These are phyloP conservation scores for Lactarius quietus DNA, from an alignment of 768 basidiomycete genomes.

Conservation along the genomic window DNA sequence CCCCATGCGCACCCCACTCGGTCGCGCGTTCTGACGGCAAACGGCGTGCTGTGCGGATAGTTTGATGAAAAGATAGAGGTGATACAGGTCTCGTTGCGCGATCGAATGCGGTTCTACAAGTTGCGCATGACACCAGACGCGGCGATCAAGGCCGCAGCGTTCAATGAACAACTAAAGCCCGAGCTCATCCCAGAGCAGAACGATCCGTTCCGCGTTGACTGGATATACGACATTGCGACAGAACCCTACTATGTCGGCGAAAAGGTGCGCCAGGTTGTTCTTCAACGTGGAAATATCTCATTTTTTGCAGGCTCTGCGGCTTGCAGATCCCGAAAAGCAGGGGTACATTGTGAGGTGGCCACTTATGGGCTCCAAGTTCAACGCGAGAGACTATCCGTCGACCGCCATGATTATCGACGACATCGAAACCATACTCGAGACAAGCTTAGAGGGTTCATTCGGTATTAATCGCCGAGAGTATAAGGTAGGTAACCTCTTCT, in stretches of 20 bases:
- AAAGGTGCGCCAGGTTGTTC: conserved; percentile 41
- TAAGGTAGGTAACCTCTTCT: conserved; percentile 45
- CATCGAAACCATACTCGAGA: conserved; percentile 63
- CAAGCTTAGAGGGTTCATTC: conserved; percentile 58
- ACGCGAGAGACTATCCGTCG: conserved; percentile 71
- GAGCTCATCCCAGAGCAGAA: conserved; percentile 84
- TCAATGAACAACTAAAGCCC: conserved; percentile 80
- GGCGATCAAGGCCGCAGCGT: conserved; percentile 64
- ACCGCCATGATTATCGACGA: conserved; percentile 71
- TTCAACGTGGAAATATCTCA: not conserved
- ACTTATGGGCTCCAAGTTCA: conserved; percentile 77
- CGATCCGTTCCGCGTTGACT: conserved; percentile 80
- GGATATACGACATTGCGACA: conserved; percentile 57
- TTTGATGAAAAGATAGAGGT: conserved; percentile 75
- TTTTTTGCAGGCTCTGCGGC: conserved; percentile 53
- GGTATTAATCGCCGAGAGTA: conserved; percentile 50
- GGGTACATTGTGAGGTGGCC: conserved; percentile 82
- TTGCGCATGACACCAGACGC: conserved; percentile 70
- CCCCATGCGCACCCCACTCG: not conserved
- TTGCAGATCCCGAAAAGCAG: conserved; percentile 63
- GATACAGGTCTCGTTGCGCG: conserved; percentile 67
- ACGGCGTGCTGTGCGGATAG: conserved; percentile 35
- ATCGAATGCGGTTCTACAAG: conserved; percentile 85
- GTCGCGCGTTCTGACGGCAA: not conserved
- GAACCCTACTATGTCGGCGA: conserved; percentile 68